A percentile compares a stretch with the other conserved stretches of the same genome.
Evolutionary conservation across 768 basidiomycete genomes (phyloP).

Genomic region (Kwoniella sp.): DNA sequence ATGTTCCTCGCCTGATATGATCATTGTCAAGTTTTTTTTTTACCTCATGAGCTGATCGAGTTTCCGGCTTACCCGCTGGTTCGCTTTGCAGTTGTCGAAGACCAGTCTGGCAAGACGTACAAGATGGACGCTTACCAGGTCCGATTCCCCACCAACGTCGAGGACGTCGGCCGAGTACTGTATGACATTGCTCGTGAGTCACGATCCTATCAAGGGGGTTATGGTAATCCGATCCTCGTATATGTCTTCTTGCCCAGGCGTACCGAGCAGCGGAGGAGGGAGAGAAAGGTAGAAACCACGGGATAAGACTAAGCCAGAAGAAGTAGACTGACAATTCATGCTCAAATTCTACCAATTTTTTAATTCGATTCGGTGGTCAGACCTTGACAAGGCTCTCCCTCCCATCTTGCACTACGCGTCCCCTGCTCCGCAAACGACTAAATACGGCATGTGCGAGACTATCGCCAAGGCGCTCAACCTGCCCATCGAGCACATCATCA

Average conservation of each 20-base stretch:
- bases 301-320: not conserved
- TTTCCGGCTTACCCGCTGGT: no score
- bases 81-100: constrained; percentile 64
- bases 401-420: constrained; percentile 83
- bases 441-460: constrained; percentile 84
- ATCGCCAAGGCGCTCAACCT: constrained; percentile 66
- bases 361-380: constrained; percentile 48
- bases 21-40: no score
- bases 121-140: constrained; percentile 96
- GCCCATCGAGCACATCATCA: constrained; percentile 68
- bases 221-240: no score
- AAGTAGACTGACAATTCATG: not conserved
- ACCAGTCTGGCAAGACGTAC: constrained; percentile 83
- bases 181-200: constrained; percentile 70
- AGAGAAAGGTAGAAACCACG: no score
- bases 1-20: constrained; percentile 8
- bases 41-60: not conserved
- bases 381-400: constrained; percentile 61
- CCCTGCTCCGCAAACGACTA: constrained; percentile 74
- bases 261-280: no score
- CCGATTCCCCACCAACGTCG: constrained; percentile 86
- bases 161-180: constrained; percentile 83
- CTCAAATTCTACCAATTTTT: no score
- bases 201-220: no score
- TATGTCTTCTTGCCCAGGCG: not conserved